These are phyloP conservation scores for Hippophae tibetana DNA, from an alignment of 306 rosid genomes.

Conservation along the genomic window DNA sequence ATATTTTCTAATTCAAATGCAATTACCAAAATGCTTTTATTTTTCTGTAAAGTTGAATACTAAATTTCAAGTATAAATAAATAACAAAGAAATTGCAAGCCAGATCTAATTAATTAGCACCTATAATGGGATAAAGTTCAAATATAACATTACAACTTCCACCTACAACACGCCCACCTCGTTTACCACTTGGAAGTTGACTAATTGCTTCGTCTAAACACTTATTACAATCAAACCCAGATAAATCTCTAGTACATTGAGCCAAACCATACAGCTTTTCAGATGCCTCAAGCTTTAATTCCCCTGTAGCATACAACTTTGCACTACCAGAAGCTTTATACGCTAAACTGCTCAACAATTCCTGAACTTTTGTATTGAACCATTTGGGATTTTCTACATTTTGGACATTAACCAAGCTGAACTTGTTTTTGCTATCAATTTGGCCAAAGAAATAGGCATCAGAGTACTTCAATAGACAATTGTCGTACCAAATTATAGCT, in stretches of 20 bases:
- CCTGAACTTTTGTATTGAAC: constrained; percentile 18
- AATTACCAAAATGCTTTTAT: too few relatives aligned
- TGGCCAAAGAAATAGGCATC: constrained; percentile 21
- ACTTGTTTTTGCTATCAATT: constrained; percentile 19
- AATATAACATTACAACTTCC: constrained; percentile 29
- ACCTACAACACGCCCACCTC: constrained; percentile 36
- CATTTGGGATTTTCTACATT: constrained; percentile 10
- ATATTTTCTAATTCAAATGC: too few relatives aligned
- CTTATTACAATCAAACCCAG: constrained; percentile 16
- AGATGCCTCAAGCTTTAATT: constrained; percentile 12
- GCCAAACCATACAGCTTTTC: constrained; percentile 28
- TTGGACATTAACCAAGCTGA: constrained; percentile 18
- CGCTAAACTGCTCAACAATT: constrained; percentile 14
- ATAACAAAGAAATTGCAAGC: too few relatives aligned
- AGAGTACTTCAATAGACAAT: constrained; percentile 28
- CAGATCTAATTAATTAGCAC: not conserved
- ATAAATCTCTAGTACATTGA: constrained; percentile 29
- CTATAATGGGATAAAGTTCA: constrained; percentile 32
- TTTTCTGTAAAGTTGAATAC: too few relatives aligned
- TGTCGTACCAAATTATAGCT: constrained; percentile 29
- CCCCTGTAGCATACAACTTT: constrained; percentile 19
- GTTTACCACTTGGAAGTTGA: constrained; percentile 20
- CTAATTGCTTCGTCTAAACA: constrained; percentile 25
- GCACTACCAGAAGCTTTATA: constrained; percentile 5
- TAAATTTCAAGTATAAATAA: too few relatives aligned